Base-by-base conservation (phyloP, 2,329 filamentous ascomycete genomes). In the Trichoderma endophyticum region DNA sequence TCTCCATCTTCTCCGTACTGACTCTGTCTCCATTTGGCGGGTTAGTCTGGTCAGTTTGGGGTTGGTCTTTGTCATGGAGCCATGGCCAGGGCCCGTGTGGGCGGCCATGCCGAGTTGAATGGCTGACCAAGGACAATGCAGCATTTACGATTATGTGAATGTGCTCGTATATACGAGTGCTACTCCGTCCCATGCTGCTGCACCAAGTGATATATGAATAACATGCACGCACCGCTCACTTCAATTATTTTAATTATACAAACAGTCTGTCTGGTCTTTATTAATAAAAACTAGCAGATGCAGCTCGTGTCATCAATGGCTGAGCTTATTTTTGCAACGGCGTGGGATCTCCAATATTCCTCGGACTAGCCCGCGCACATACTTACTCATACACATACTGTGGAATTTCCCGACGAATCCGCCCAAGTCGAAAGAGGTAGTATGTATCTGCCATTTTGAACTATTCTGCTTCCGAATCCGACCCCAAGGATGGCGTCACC, bases 1-100 rank as follows among this genome's bases (percentile, higher is more conserved):
- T 69, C 66, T 69, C 57, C 66, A 62, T 54, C 56, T 70, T 70
- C 57, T 70, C 39, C 66, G 48, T 62, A 28, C 28, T 24, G 34
- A 30, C 64, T 59, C 18, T 0, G 6, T 59, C 18, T 21, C 24
- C 51, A 67, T 67, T 39, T 2, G 51, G 39, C 32, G 32, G 51
- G 24, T 39, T 59, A 67, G 64, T 67, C 51, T 51, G n/a, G n/a
- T 12, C 14, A 21, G 36, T 43, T 51, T 51, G 48, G 48, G 36
- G 36, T 18, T 43, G 36, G 48, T 51, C 51, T 43, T 59, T 60
- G 56, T 64, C 21, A 32, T n/a, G 56, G n/a, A 15, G 32, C 3
- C 32, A 34, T 15, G 34, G 34, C 5, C 24, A 60, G 26, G 30
- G 24, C 34, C 59, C 32, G 21, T 7, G 51, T 15, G 26, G 65